These are phyloP conservation scores for Euclidium syriacum DNA, from an alignment of 345 rosid species.

Conservation along the genomic window DNA sequence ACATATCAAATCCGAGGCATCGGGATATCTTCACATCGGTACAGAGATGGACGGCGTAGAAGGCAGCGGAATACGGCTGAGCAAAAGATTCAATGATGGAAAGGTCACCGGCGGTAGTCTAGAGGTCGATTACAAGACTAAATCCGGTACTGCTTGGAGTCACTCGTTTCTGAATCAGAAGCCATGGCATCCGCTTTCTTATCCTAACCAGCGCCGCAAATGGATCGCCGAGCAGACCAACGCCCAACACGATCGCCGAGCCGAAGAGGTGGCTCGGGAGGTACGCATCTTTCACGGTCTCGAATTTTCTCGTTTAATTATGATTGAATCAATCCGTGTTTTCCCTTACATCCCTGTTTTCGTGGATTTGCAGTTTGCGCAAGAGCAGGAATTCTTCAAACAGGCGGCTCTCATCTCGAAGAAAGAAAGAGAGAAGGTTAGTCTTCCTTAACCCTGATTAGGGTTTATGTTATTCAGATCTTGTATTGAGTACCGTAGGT, in stretches of 20 bases:
- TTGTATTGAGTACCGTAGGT: neutral
- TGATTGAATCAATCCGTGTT: neutral
- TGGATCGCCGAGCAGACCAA: conserved; percentile 98
- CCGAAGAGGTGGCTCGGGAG: conserved; percentile 91
- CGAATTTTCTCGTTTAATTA: neutral
- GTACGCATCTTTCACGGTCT: conserved; percentile 19
- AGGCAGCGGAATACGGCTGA: conserved; percentile 68
- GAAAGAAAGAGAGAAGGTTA: conserved; percentile 94
- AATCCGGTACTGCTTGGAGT: conserved; percentile 97
- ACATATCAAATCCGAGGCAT: neutral
- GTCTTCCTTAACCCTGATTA: neutral
- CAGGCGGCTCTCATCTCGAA: conserved; percentile 85
- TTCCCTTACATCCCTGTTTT: neutral
- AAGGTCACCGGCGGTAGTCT: conserved; percentile 33
- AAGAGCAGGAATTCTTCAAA: conserved; percentile 96
- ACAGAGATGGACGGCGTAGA: conserved; percentile 72
- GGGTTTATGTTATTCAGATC: conserved; percentile 23
- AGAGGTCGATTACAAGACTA: conserved; percentile 91
- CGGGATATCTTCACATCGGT: neutral
- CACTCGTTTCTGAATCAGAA: conserved; percentile 92
- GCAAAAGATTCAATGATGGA: conserved; percentile 64
- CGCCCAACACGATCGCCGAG: conserved; percentile 60
- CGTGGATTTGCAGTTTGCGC: conserved; percentile 58
- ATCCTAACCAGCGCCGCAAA: conserved; percentile 96
- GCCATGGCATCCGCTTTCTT: conserved; percentile 99